phyloP scores from a whole-genome alignment of 106 monocot species.

The Dendrobium catenatum region DNA sequence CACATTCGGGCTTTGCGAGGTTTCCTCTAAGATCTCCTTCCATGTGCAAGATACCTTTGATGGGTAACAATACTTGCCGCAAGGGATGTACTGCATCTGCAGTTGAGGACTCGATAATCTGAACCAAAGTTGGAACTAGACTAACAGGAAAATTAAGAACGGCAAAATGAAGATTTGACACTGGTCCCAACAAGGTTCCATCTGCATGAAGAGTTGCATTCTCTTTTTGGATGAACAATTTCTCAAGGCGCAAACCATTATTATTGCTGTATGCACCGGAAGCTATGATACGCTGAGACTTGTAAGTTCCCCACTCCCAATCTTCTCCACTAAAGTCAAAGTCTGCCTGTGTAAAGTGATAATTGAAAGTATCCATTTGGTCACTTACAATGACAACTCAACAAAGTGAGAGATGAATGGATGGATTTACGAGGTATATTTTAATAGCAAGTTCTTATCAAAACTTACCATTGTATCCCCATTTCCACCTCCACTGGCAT shows the following conservation, averaged over 20 bases:
- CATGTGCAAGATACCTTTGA: conserved; percentile 98
- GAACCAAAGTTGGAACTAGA: conserved; percentile 83
- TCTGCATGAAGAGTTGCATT: conserved; percentile 99
- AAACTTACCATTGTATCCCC: conserved; percentile 82
- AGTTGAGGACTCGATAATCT: conserved; percentile 76
- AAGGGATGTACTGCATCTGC: conserved; percentile 62
- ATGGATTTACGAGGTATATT: neutral
- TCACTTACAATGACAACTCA: neutral
- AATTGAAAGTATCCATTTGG: neutral
- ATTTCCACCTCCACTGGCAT: conserved; percentile 97
- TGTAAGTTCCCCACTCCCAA: conserved; percentile 98
- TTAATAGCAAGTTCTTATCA: neutral
- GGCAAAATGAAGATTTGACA: conserved; percentile 97
- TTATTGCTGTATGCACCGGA: conserved; percentile 87
- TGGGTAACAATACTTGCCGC: conserved; percentile 68
- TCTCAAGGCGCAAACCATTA: conserved; percentile 87
- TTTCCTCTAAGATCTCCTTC: conserved; percentile 96
- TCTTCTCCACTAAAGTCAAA: conserved; percentile 98
- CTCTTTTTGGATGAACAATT: conserved; percentile 92
- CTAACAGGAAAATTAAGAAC: conserved; percentile 94
- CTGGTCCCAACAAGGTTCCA: conserved; percentile 78
- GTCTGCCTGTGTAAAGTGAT: conserved; percentile 53
- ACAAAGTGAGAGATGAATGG: neutral
- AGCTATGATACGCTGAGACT: conserved; percentile 70
- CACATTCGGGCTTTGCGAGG: conserved; percentile 89